A percentile compares a stretch with the other conserved stretches of the same genome.
These are phyloP conservation scores for Dioscorea alata DNA, from an alignment of 106 monocot species.

Conservation along the genomic window DNA sequence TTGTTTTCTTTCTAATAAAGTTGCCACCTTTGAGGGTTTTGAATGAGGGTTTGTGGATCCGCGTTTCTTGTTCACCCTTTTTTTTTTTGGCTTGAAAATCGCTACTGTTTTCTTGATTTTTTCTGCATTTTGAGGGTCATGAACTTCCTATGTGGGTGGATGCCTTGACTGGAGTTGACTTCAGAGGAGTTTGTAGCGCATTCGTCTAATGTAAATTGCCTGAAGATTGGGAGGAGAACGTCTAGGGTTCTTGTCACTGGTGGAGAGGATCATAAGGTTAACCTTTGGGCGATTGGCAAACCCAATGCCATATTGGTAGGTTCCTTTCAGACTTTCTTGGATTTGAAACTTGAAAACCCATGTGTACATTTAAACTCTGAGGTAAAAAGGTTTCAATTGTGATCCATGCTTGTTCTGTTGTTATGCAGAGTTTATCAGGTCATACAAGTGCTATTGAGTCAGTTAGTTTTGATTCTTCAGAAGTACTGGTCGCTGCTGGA, in stretches of 20 bases:
- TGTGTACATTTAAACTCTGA: no score
- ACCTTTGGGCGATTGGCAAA: conserved; percentile 94
- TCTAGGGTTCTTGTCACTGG: conserved; percentile 94
- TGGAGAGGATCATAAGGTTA: conserved; percentile 98
- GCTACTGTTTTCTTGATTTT: no score
- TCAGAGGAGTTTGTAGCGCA: conserved; percentile 98
- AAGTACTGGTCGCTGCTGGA: conserved; percentile 89
- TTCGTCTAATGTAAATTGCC: conserved; percentile 92
- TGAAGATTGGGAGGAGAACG: conserved; percentile 90
- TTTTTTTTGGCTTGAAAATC: no score
- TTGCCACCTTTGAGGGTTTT: no score
- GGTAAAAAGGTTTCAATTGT: no score
- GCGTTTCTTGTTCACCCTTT: no score
- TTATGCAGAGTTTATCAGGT: conserved; percentile 77
- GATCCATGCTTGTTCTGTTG: not conserved
- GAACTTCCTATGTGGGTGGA: no score
- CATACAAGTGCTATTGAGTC: conserved; percentile 91
- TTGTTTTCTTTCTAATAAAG: no score
- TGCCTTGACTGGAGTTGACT: conserved; percentile 42
- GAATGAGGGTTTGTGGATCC: no score
- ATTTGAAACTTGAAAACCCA: no score
- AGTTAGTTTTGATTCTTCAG: conserved; percentile 87
- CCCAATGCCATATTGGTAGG: conserved; percentile 91
- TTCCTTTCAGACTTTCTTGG: not conserved
- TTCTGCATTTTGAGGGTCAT: no score